phyloP scores from a whole-genome alignment of 345 rosid genomes.

The Aquilaria yunnanensis region DNA sequence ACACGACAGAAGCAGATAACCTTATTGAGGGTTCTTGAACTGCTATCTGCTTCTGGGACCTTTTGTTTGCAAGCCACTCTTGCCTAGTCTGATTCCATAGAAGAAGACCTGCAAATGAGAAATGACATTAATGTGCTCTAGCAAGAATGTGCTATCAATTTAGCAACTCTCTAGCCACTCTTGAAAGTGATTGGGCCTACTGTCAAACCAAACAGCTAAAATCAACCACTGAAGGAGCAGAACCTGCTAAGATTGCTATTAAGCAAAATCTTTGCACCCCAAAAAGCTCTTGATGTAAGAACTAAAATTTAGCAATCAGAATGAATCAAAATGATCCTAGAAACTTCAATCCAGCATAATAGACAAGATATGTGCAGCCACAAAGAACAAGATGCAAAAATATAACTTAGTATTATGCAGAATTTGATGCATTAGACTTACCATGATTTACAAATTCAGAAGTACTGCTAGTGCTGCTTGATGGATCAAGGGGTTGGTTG shows the following conservation, averaged over 20 bases:
- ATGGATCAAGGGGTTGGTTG: slow-evolving; percentile 32
- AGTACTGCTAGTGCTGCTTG: slow-evolving; percentile 29
- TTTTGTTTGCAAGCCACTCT: slow-evolving; percentile 56
- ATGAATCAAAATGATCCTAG: background rate
- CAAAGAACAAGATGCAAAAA: background rate
- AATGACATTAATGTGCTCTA: slow-evolving; percentile 3
- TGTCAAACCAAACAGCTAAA: too few relatives aligned
- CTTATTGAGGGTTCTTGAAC: slow-evolving; percentile 63
- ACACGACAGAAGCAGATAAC: slow-evolving; percentile 31
- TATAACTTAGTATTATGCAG: background rate
- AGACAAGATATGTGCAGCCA: background rate
- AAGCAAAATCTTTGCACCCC: background rate
- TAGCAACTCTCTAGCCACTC: too few relatives aligned
- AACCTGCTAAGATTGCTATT: too few relatives aligned
- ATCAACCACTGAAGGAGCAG: too few relatives aligned
- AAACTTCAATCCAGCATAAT: background rate
- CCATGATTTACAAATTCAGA: slow-evolving; percentile 72
- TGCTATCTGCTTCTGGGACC: slow-evolving; percentile 23
- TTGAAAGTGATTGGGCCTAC: too few relatives aligned
- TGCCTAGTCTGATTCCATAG: slow-evolving; percentile 76
- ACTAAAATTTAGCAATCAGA: background rate
- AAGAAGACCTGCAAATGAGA: slow-evolving; percentile 41
- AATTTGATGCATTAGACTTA: slow-evolving; percentile 21
- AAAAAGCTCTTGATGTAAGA: slow-evolving; percentile 1
- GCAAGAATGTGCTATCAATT: too few relatives aligned